These are phyloP conservation scores for Tricholoma sp. DNA, from an alignment of 768 basidiomycete species.

Conservation along the genomic window DNA sequence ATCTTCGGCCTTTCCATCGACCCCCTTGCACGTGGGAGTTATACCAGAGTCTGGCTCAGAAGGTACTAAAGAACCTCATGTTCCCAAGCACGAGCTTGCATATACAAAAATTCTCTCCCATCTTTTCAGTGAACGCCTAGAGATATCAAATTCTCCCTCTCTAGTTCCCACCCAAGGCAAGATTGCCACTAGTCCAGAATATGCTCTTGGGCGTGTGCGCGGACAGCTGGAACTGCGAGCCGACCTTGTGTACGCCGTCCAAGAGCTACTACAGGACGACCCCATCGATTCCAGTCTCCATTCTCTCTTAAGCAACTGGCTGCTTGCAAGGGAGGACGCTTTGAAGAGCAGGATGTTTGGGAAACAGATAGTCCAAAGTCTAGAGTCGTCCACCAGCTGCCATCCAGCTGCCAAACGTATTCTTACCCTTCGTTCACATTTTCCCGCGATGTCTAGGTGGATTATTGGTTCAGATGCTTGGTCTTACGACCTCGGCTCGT, in stretches of 20 bases:
- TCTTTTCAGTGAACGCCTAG: constrained; percentile 73
- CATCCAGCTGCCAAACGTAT: constrained; percentile 50
- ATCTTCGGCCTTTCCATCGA: constrained; percentile 25
- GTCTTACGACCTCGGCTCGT: constrained; percentile 95
- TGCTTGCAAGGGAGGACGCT: constrained; percentile 68
- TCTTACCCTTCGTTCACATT: constrained; percentile 53
- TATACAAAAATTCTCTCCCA: constrained; percentile 87
- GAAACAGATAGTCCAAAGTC: constrained; percentile 45
- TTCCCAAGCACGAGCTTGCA: constrained; percentile 88
- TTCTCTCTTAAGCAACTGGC: constrained; percentile 73
- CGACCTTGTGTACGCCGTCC: constrained; percentile 59
- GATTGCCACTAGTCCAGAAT: constrained; percentile 88
- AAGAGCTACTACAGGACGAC: constrained; percentile 54
- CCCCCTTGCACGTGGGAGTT: constrained; percentile 47
- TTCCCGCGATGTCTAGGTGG: constrained; percentile 78
- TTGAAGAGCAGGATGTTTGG: constrained; percentile 56
- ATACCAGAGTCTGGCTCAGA: constrained; percentile 21
- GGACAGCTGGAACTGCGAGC: constrained; percentile 75
- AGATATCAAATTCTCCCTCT: constrained; percentile 81
- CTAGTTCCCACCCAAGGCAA: constrained; percentile 66
- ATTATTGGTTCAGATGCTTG: constrained; percentile 98
- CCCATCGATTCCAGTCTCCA: constrained; percentile 55
- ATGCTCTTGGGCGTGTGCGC: constrained; percentile 86
- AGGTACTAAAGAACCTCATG: constrained; percentile 40
- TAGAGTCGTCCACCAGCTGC: constrained; percentile 35